A percentile compares a stretch with the other conserved stretches of the same genome.
Conservation (phyloP, 75 land plant genomes). For the Picea sitchensis region DNA sequence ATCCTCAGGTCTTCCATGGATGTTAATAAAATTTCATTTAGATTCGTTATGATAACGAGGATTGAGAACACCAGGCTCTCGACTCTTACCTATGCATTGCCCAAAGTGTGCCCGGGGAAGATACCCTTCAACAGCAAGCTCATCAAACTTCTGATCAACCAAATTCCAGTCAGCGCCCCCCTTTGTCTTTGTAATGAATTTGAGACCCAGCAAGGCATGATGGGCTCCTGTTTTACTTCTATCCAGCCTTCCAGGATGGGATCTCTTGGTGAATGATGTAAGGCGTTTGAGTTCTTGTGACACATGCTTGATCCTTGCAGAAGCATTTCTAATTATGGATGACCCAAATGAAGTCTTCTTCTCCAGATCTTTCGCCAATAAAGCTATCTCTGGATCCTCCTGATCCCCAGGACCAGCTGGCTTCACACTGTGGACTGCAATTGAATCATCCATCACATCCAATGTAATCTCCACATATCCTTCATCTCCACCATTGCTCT, state of each 20-base stretch:
- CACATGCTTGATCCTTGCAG: conserved; percentile 42
- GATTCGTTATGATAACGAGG: not conserved
- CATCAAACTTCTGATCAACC: conserved; percentile 56
- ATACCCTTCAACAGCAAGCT: conserved; percentile 42
- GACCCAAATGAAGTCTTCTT: conserved; percentile 35
- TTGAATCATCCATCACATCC: conserved; percentile 60
- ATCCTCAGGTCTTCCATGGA: not conserved
- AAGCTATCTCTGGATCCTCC: conserved; percentile 53
- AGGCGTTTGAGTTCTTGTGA: conserved; percentile 62
- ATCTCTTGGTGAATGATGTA: conserved; percentile 27
- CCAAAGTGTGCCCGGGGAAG: conserved; percentile 53
- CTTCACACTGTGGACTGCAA: conserved; percentile 58
- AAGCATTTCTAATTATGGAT: conserved; percentile 29
- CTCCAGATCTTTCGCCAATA: conserved; percentile 43
- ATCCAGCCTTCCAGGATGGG: conserved; percentile 21
- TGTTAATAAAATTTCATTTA: not conserved
- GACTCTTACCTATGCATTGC: conserved; percentile 66
- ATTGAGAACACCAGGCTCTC: not conserved
- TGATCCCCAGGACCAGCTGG: conserved; percentile 21
- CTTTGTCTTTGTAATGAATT: conserved; percentile 62
- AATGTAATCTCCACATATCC: conserved; percentile 70
- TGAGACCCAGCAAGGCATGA: conserved; percentile 62
- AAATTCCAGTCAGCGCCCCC: conserved; percentile 53
- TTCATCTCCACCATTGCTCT: conserved; percentile 17
- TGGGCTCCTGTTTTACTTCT: conserved; percentile 60